A percentile compares a stretch with the other conserved stretches of the same genome.
Conservation (phyloP, 805 yeast genomes). For the Hanseniaspora osmophila region DNA sequence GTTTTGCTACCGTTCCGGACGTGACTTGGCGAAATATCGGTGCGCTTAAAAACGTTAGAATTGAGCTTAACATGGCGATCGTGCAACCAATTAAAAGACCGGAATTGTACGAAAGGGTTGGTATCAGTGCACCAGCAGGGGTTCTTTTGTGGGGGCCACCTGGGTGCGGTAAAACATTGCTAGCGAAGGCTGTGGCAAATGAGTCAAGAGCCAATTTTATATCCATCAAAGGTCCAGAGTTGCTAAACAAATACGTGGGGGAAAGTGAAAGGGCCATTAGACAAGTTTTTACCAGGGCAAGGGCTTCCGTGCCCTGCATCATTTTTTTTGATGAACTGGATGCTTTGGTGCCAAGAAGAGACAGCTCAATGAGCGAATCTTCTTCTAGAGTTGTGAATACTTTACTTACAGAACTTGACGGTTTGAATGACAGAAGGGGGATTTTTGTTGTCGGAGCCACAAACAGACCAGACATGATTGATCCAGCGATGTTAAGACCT, state of each 20-base stretch:
- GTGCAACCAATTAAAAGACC: conserved; percentile 94
- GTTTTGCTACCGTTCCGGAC: conserved; percentile 96
- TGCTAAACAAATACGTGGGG: conserved; percentile 88
- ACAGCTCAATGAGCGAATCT: conserved; percentile 73
- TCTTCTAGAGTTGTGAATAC: conserved; percentile 92
- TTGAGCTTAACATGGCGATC: conserved; percentile 91
- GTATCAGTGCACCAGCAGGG: conserved; percentile 93
- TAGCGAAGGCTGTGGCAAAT: conserved; percentile 96
- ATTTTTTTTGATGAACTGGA: conserved; percentile 93
- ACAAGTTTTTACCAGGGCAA: conserved; percentile 82
- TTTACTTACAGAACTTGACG: conserved; percentile 84
- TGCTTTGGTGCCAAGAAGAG: conserved; percentile 91
- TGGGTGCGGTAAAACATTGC: conserved; percentile 92
- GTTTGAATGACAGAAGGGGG: conserved; percentile 82
- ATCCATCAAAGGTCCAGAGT: conserved; percentile 90
- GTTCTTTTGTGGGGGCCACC: conserved; percentile 99
- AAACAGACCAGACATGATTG: conserved; percentile 95
- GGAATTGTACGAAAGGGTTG: conserved; percentile 76
- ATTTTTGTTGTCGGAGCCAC: conserved; percentile 94
- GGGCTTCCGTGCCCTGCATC: conserved; percentile 87
- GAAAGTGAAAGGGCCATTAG: conserved; percentile 89
- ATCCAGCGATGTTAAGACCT: conserved; percentile 94
- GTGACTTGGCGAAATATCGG: conserved; percentile 94
- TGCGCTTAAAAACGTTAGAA: conserved; percentile 64
- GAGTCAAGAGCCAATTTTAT: conserved; percentile 94